These are phyloP conservation scores for Wickerhamiella cacticola DNA, from an alignment of 805 yeast species.

Conservation along the genomic window DNA sequence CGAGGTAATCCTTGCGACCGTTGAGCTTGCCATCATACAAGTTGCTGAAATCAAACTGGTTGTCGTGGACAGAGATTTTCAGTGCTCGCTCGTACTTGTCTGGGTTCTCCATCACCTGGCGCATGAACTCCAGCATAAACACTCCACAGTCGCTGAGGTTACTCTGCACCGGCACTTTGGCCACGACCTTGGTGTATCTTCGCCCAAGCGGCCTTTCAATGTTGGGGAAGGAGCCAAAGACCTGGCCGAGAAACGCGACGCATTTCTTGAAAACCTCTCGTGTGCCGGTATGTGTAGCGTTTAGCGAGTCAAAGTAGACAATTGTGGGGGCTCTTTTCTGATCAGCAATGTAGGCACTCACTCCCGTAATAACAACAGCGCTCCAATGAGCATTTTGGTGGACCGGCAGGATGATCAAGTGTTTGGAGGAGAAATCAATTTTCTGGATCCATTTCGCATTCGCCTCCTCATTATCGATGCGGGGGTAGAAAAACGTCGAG, in stretches of 20 bases:
- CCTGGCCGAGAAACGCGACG: slow-evolving; percentile 9
- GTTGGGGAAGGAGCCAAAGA: slow-evolving; percentile 10
- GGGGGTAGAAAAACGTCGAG: slow-evolving; percentile 74
- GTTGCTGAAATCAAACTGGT: not conserved
- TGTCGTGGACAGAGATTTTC: not conserved
- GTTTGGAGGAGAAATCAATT: slow-evolving; percentile 39
- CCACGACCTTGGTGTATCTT: slow-evolving; percentile 25
- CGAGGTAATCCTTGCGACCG: not conserved
- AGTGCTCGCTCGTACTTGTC: slow-evolving; percentile 28
- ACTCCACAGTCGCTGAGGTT: slow-evolving; percentile 93
- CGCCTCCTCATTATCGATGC: slow-evolving; percentile 42
- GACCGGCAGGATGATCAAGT: slow-evolving; percentile 64
- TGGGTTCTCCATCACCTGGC: slow-evolving; percentile 43
- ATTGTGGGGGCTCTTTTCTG: slow-evolving; percentile 24
- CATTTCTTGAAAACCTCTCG: slow-evolving; percentile 16
- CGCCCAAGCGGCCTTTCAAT: slow-evolving; percentile 37
- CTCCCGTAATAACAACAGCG: slow-evolving; percentile 40
- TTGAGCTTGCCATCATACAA: not conserved
- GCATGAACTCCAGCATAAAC: slow-evolving; percentile 67
- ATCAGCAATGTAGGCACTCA: slow-evolving; percentile 7
- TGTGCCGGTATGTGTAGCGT: slow-evolving; percentile 8
- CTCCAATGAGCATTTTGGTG: slow-evolving; percentile 82
- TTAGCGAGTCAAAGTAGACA: slow-evolving; percentile 66
- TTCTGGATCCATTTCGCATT: slow-evolving; percentile 58
- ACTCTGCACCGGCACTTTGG: slow-evolving; percentile 67